Evolutionary conservation across 2,329 filamentous ascomycete genomes (phyloP), one percentile per base, ranked within the genome.

Genomic region (Talaromyces sp.): DNA sequence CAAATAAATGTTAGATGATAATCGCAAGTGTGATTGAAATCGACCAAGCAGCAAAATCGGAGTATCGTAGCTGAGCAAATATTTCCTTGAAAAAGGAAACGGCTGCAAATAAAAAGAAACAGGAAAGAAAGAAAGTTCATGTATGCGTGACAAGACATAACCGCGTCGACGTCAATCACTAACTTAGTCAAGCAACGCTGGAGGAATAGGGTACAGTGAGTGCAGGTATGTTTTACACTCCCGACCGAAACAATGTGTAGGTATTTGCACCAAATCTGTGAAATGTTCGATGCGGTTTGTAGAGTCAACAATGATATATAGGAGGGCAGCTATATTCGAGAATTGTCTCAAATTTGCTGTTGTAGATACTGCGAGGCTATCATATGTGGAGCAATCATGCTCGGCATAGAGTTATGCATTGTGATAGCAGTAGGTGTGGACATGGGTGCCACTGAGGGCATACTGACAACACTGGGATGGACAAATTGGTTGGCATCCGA

Each of bases 361-460:
- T 77, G 75, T 51, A 78, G 64, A 55, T 77, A 71, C 59, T 78
- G 76, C 53, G 76, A 74, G 13, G 74, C 69, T 55, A 78, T 75
- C 74, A 78, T 76, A 55, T 78, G 76, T 31, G 76, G 63, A 21
- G 70, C 68, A 43, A 75, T 68, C 72, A 78, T 77, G n/a, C 67
- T 69, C 8, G 73, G 68, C 66, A 77, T 71, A n/a, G 71, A 67
- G n/a, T 74, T 69, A 19, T 72, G 69, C 62, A 76, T 72, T 27
- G 64, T 65, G 69, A 74, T 72, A 24, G 71, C 63, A 17, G 72
- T 69, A 24, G 71, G 62, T 27, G 73, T 65, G 43, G 72, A 66
- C 72, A 78, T 75, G 27, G 73, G 68, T 7, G 73, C 70, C 67
- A 77, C 68, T 41, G 64, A 63, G 10, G 71, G 63, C 68, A 75